Conservation (phyloP, 2,329 filamentous ascomycete species). For the Fusarium verticillioides region DNA sequence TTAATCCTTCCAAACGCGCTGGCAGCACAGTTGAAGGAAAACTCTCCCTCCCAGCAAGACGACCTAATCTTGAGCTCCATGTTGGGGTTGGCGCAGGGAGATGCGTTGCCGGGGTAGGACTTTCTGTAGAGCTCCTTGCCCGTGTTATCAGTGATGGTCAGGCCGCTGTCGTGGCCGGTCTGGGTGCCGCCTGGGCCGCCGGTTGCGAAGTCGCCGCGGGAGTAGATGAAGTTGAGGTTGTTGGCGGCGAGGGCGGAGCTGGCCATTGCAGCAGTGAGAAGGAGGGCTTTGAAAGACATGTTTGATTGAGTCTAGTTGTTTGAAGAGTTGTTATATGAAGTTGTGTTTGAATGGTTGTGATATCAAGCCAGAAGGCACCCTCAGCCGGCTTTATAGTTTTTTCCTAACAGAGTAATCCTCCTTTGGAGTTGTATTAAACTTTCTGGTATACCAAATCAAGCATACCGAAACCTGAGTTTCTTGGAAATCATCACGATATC, state of each 20-base stretch:
- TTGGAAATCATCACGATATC: background rate
- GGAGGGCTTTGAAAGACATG: background rate
- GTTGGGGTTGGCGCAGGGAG: background rate
- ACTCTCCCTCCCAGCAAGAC: background rate
- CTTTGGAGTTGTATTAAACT: rapidly evolving
- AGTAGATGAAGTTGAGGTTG: background rate
- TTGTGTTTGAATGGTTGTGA: background rate
- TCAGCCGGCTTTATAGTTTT: background rate
- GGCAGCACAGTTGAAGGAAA: background rate
- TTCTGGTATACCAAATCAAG: background rate
- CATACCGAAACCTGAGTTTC: background rate
- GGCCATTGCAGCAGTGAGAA: background rate
- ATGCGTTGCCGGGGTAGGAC: background rate
- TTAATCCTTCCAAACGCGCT: background rate
- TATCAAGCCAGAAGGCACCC: background rate
- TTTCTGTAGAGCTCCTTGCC: background rate
- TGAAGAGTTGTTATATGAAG: background rate
- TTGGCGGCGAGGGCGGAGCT: background rate
- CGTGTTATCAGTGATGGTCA: background rate
- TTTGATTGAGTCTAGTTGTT: background rate
- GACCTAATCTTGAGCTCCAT: background rate
- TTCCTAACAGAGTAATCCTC: rapidly evolving
- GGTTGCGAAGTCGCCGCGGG: background rate
- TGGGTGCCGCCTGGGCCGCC: background rate
- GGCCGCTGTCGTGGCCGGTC: background rate